Evolutionary conservation across 192 early-diverging fungal genomes (phyloP).

Genomic region (Kickxella alabastrina): DNA sequence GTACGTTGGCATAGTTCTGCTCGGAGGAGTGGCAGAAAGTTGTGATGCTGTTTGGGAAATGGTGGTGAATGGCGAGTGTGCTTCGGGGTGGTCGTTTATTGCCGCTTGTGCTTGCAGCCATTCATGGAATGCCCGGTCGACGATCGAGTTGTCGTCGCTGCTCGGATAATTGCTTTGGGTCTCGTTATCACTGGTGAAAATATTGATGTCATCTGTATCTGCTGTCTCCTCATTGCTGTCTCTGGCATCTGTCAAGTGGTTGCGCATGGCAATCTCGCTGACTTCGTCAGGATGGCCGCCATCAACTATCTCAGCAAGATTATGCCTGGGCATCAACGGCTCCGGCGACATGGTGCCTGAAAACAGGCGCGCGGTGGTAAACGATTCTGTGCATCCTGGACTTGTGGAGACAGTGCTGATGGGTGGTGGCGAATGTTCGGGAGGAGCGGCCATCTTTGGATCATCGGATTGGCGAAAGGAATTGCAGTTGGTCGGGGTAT

Average conservation of each 20-base stretch:
- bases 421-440: not conserved
- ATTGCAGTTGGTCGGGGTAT: conserved; percentile 6
- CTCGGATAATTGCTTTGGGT: too few species aligned
- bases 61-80: not conserved
- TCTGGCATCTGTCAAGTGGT: conserved; percentile 5
- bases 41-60: not conserved
- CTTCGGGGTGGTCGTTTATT: not conserved
- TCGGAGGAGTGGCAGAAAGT: not conserved
- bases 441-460: not conserved
- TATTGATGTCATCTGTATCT: too few species aligned
- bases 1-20: conserved; percentile 4
- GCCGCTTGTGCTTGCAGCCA: conserved; percentile 24
- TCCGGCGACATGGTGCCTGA: conserved; percentile 8
- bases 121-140: conserved; percentile 12
- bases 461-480: not conserved
- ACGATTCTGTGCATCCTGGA: conserved; percentile 12
- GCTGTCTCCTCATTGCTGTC: not conserved
- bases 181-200: too few species aligned
- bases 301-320: not conserved
- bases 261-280: conserved; percentile 49
- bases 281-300: conserved; percentile 27
- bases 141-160: conserved; percentile 1
- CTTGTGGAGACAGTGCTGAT: conserved; percentile 1
- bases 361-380: conserved; percentile 20
- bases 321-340: not conserved